Base-by-base conservation (phyloP, 345 rosid genomes). In the Eucalyptus urophylla region DNA sequence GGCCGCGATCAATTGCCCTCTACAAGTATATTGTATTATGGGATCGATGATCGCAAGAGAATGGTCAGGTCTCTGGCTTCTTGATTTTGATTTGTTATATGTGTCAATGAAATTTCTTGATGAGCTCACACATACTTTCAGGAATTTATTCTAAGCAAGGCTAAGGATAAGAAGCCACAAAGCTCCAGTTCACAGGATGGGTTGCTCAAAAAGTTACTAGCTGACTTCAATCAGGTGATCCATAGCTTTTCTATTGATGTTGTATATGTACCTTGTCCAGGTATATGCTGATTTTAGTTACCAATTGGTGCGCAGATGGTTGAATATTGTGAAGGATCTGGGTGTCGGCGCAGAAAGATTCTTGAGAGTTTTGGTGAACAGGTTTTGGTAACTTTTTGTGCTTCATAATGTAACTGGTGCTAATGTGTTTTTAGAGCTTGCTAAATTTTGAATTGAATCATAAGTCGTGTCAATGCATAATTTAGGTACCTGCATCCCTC, bases 1-100 rank as follows among this genome's bases (percentile, higher is more conserved):
- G 99, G 99, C 87, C 98, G 99, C 31, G 99, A 98, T 95, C 99
- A 98, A 87, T 88, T 94, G 93, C 96, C 97, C 40, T 96, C 96
- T 31, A 92, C 93, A 92, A 97, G 99, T 92, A 87, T 98, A 88
- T 91, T 98, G 91, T 98, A 98, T 94, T 97, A 98, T 91, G 99
- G 99, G 90, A 91, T 95, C 16, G 99, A 97, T 90, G 99, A 98
- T 90, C 94, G 96, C 89, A 95, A 92, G 91, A 95, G 91, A 93
- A 97, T 96, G 98, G 99, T 98, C 87, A 89, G 91, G 91, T 88
- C 51, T 65, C 80, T 72, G 58, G 81, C 86, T 90, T 72, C 37
- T 33, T 83, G 81, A 6, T 33, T 87, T 37, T 14, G 83, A 45
- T 54, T 17, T 72, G 44, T 86, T 13, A 51, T 88, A 29, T 86